These are phyloP conservation scores for Saxophila tyrrhenica DNA, from an alignment of 495 filamentous ascomycete species.

Conservation along the genomic window DNA sequence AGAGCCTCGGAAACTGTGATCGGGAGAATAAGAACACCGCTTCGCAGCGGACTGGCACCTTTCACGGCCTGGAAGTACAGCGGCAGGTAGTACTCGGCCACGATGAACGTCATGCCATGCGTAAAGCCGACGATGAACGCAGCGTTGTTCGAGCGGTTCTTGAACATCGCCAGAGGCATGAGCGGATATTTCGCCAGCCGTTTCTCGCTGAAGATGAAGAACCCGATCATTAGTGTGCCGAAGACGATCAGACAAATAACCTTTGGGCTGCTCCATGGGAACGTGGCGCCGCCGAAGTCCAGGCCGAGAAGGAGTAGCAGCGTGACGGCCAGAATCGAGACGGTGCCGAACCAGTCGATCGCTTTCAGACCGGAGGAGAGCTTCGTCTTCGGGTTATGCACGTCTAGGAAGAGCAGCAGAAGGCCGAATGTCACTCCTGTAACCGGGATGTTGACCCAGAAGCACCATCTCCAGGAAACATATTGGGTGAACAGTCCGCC, in stretches of 20 bases:
- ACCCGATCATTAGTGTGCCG: slow-evolving; percentile 22
- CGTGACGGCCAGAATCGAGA: slow-evolving; percentile 28
- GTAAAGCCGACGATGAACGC: slow-evolving; percentile 29
- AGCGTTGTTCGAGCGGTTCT: slow-evolving; percentile 27
- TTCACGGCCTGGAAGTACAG: slow-evolving; percentile 47
- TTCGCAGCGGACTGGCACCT: slow-evolving; percentile 39
- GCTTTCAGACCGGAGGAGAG: slow-evolving; percentile 38
- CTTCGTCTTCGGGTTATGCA: slow-evolving; percentile 47
- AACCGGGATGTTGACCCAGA: slow-evolving; percentile 54
- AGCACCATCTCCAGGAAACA: slow-evolving; percentile 51
- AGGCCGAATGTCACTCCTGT: slow-evolving; percentile 44
- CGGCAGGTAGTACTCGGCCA: slow-evolving; percentile 46
- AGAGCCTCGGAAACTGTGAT: slow-evolving; percentile 40
- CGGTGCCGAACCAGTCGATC: slow-evolving; percentile 39
- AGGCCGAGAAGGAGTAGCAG: slow-evolving; percentile 31
- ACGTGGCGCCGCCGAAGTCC: slow-evolving; percentile 29
- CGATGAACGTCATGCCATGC: slow-evolving; percentile 43
- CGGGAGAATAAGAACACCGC: slow-evolving; percentile 43
- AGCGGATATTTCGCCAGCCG: slow-evolving; percentile 27
- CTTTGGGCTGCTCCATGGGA: slow-evolving; percentile 27
- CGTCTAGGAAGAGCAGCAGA: slow-evolving; percentile 46
- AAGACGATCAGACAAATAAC: slow-evolving; percentile 33
- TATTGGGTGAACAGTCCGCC: slow-evolving; percentile 56
- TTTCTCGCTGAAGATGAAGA: slow-evolving; percentile 29
- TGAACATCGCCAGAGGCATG: slow-evolving; percentile 29